A percentile compares a stretch with the other conserved stretches of the same genome.
These are phyloP conservation scores for Tuber borchii DNA, from an alignment of 495 filamentous ascomycete genomes.

Conservation along the genomic window DNA sequence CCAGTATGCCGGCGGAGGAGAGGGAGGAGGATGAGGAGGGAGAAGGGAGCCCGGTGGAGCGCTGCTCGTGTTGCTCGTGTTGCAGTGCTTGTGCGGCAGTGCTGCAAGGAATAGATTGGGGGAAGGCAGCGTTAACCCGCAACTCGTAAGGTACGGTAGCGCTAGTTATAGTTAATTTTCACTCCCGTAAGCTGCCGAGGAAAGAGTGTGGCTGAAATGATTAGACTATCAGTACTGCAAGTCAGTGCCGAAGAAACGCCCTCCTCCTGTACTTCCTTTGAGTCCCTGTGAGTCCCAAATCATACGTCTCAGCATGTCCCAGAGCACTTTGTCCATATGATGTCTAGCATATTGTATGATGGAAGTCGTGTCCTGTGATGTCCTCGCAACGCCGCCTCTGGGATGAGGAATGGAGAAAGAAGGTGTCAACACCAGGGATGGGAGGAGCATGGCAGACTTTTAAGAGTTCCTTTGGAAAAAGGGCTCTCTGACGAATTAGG, in stretches of 20 bases:
- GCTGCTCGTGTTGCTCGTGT: neutral
- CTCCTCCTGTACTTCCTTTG: neutral
- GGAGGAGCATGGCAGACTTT: neutral
- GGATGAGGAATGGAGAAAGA: neutral
- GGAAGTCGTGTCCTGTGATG: neutral
- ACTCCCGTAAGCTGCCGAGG: neutral
- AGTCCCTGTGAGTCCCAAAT: neutral
- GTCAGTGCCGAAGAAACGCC: neutral
- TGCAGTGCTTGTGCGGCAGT: neutral
- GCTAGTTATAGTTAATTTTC: neutral
- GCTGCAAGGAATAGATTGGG: neutral
- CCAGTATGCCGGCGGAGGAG: neutral
- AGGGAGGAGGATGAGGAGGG: neutral
- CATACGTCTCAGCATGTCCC: neutral
- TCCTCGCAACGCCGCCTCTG: neutral
- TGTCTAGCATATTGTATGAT: neutral
- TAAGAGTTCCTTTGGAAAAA: neutral
- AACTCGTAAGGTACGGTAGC: neutral
- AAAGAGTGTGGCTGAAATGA: neutral
- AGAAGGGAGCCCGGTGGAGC: neutral
- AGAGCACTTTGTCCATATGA: neutral
- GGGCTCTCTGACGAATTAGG: neutral
- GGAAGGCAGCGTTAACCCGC: neutral
- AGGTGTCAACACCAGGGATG: neutral
- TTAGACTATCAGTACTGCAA: neutral